phyloP scores from a whole-genome alignment of 1,284 basidiomycete species.

The Fistulinella cinereoalba region DNA sequence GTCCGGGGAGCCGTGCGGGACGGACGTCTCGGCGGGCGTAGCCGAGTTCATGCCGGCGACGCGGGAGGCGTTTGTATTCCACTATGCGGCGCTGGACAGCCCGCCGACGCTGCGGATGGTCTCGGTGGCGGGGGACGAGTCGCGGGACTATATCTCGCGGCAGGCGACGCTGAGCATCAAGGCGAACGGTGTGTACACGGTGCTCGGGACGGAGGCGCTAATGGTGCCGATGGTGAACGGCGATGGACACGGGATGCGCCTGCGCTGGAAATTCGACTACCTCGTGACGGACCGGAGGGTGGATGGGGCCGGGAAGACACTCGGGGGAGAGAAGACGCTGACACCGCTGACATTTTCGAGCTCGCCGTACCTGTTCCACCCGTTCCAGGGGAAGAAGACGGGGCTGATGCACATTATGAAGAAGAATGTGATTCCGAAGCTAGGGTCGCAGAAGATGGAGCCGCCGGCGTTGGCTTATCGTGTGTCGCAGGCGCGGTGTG shows the following conservation, averaged over 20 bases:
- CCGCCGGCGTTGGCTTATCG: slow-evolving; percentile 34
- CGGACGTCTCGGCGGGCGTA: slow-evolving; percentile 36
- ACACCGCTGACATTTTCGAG: slow-evolving; percentile 73
- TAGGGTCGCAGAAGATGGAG: slow-evolving; percentile 56
- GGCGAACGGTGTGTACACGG: slow-evolving; percentile 68
- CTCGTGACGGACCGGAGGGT: slow-evolving; percentile 57
- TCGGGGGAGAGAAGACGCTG: slow-evolving; percentile 65
- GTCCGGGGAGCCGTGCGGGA: slow-evolving; percentile 20
- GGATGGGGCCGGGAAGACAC: slow-evolving; percentile 43
- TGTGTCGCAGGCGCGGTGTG: no score
- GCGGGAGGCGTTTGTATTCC: slow-evolving; percentile 61
- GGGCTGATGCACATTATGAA: slow-evolving; percentile 65
- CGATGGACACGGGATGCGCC: slow-evolving; percentile 14
- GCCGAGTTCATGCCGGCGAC: slow-evolving; percentile 63
- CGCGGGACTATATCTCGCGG: slow-evolving; percentile 67
- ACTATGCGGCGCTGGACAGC: slow-evolving; percentile 67
- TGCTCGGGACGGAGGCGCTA: slow-evolving; percentile 58
- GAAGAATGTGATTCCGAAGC: slow-evolving; percentile 60
- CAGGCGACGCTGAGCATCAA: slow-evolving; percentile 67
- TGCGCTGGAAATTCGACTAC: slow-evolving; percentile 78
- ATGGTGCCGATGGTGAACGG: slow-evolving; percentile 21
- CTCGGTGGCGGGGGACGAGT: slow-evolving; percentile 59
- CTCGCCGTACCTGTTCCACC: slow-evolving; percentile 63
- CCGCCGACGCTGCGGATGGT: slow-evolving; percentile 66
- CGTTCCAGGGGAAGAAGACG: slow-evolving; percentile 61